Base-by-base conservation (phyloP, 1,139 yeast genomes). In the Lodderomyces beijingensis region DNA sequence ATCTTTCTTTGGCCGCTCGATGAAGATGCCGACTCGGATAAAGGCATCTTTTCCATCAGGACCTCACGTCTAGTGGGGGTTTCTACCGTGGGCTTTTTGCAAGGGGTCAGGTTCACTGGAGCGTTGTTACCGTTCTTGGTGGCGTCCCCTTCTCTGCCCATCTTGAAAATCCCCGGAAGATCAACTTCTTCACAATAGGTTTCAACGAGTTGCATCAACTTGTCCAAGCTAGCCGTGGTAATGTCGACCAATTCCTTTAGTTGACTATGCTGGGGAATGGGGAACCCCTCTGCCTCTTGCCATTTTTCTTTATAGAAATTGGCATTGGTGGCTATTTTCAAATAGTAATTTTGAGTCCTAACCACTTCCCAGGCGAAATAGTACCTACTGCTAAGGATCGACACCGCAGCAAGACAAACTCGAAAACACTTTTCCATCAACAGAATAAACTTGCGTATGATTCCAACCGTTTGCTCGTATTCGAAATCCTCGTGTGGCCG, bases 331-430 rank as follows among this genome's bases (percentile, higher is more conserved):
- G 57, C 51, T 1, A 54, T 42, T 30, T 53, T 53, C 39, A 61
- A 48, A 28, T 55, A 46, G 26, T 43, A 56, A 2, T 57, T 53
- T 34, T 66, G 73, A 5, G 64, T 63, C 38, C 67, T 70, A 21
- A 63, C 57, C 5, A 61, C 54, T 35, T 65, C 57, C 78, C 77
- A 71, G 0, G 77, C 74, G 46, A 62, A 65, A 42, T 65, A 72
- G 44, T 71, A 70, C 27, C 70, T 50, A 32, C 62, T 57, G 34
- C 74, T 61, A 7, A 62, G 44, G 25, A 53, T 57, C 3, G 58
- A 52, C 16, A 58, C 53, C 3, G 55, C 55, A 1, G 55, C 51
- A 27, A 62, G 50, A 8, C 60, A 53, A 16, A 57, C 55, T 36
- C 64, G 63, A 6, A 59, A 51, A 24, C 58, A 52, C 34, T 61